Conservation (phyloP, 2,329 filamentous ascomycete species). For the Stachybotrys chartarum region DNA sequence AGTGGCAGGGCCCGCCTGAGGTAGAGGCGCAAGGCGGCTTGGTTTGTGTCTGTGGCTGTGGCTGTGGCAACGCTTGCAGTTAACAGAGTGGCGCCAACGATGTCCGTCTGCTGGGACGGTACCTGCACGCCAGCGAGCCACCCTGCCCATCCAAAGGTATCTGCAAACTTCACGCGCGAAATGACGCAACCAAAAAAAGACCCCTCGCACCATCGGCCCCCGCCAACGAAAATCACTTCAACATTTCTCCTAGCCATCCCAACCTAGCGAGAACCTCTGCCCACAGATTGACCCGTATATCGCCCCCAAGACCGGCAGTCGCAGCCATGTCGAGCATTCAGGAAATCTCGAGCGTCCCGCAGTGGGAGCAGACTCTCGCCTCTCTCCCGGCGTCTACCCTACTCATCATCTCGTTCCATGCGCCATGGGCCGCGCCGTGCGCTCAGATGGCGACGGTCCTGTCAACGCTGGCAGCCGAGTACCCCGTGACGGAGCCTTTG, state of each 20-base stretch:
- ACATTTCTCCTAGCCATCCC: constrained; percentile 5
- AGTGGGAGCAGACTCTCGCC: constrained; percentile 64
- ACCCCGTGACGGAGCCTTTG: constrained; percentile 59
- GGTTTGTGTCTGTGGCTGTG: background rate
- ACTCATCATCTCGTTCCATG: constrained; percentile 87
- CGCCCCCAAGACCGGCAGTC: constrained; percentile 9
- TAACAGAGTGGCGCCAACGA: too few species aligned
- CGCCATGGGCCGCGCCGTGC: constrained; percentile 94
- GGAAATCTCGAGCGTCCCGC: constrained; percentile 66
- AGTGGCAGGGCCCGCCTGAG: too few species aligned
- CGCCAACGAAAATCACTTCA: constrained; percentile 3
- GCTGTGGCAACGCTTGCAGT: too few species aligned
- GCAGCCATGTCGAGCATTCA: constrained; percentile 63
- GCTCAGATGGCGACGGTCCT: constrained; percentile 89
- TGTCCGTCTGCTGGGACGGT: too few species aligned
- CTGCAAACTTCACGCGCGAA: constrained; percentile 4
- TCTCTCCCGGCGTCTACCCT: constrained; percentile 63
- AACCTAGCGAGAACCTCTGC: background rate
- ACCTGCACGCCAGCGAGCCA: background rate
- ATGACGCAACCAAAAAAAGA: constrained; percentile 17
- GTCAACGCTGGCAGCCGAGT: constrained; percentile 76
- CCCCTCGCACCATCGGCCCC: constrained; percentile 11
- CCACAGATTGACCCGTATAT: background rate
- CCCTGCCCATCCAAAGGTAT: background rate
- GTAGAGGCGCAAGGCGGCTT: background rate